A percentile compares a stretch with the other conserved stretches of the same genome.
Evolutionary conservation across 2,329 filamentous ascomycete genomes (phyloP).

Genomic region (Pseudogymnoascus sp.): DNA sequence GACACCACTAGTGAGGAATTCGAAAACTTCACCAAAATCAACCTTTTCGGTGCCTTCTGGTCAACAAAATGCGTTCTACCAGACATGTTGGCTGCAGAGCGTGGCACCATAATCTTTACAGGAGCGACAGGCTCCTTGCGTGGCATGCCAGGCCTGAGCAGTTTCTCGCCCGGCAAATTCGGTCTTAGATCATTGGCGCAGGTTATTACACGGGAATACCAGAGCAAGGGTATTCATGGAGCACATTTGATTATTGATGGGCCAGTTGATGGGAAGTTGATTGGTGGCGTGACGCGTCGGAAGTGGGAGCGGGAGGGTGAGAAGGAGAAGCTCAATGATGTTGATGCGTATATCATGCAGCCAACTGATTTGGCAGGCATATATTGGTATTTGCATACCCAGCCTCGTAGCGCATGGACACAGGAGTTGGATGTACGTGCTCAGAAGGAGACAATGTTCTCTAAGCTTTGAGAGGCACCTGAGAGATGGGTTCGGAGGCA

Average conservation of each 20-base stretch:
- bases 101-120: constrained; percentile 57
- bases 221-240: constrained; percentile 71
- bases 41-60: constrained; percentile 20
- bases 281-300: constrained; percentile 36
- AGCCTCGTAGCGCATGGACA: constrained; percentile 68
- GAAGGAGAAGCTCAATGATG: constrained; percentile 14
- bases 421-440: constrained; percentile 66
- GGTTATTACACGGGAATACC: constrained; percentile 70
- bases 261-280: constrained; percentile 39
- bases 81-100: constrained; percentile 15
- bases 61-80: constrained; percentile 16
- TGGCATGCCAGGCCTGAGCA: constrained; percentile 56
- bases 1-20: constrained; percentile 18
- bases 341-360: constrained; percentile 17
- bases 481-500: no score
- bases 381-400: constrained; percentile 75
- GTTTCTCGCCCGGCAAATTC: constrained; percentile 71
- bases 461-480: constrained; percentile 11
- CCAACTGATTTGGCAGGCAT: constrained; percentile 62
- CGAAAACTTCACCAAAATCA: constrained; percentile 18
- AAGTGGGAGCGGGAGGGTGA: constrained; percentile 33
- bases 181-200: constrained; percentile 64
- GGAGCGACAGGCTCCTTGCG: constrained; percentile 73
- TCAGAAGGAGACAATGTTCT: constrained; percentile 20
- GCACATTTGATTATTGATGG: constrained; percentile 74